These are phyloP conservation scores for Penicillium daleae DNA, from an alignment of 495 filamentous ascomycete genomes.

Conservation along the genomic window DNA sequence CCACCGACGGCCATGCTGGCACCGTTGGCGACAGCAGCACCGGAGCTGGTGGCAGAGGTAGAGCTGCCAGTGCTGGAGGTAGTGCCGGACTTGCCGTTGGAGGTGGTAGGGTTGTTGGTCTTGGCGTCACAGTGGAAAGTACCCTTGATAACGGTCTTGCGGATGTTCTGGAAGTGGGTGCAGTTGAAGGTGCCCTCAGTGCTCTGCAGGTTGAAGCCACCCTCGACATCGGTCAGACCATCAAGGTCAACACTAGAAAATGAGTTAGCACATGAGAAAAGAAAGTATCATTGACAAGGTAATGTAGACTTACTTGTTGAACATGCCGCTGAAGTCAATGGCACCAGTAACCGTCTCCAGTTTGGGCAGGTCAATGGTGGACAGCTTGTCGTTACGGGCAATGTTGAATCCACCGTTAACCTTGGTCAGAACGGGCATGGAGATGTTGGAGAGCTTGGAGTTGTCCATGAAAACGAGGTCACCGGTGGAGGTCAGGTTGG, in stretches of 20 bases:
- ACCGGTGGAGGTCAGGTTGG: conserved; percentile 79
- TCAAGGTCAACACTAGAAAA: conserved; percentile 67
- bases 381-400: conserved; percentile 81
- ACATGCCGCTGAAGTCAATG: conserved; percentile 85
- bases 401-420: conserved; percentile 81
- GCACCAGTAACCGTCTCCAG: conserved; percentile 78
- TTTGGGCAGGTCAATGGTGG: conserved; percentile 64
- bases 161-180: conserved; percentile 47
- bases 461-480: conserved; percentile 84
- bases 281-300: not conserved
- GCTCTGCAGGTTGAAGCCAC: conserved; percentile 84
- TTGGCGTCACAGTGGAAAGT: conserved; percentile 58
- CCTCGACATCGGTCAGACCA: conserved; percentile 71
- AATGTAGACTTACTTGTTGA: conserved; percentile 74
- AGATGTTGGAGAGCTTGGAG: conserved; percentile 72
- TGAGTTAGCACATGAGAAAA: conserved; percentile 20
- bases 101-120: conserved; percentile 45
- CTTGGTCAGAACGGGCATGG: conserved; percentile 65
- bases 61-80: conserved; percentile 35
- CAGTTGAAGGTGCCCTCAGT: conserved; percentile 65
- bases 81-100: conserved; percentile 44
- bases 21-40: conserved; percentile 45
- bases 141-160: conserved; percentile 60
- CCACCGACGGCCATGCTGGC: conserved; percentile 50
- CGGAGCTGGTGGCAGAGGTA: conserved; percentile 40